These are phyloP conservation scores for Thymus quinquecostatus DNA, from an alignment of 257 asterid species.

Conservation along the genomic window DNA sequence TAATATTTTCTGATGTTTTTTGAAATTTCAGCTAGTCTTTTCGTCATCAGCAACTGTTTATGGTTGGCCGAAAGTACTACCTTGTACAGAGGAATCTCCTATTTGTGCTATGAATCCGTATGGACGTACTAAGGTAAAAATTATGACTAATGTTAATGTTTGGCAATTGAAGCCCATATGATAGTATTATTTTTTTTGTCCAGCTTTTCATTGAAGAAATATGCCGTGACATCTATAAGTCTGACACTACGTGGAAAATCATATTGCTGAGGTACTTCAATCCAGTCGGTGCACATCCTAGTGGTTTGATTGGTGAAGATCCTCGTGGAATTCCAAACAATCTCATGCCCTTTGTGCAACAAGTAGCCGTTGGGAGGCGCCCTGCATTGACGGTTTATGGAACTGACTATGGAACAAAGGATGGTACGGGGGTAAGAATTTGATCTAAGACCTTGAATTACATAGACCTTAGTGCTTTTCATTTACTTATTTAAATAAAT, in stretches of 20 bases:
- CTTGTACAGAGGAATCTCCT: constrained; percentile 88
- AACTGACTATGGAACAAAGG: constrained; percentile 75
- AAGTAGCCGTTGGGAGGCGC: constrained; percentile 95
- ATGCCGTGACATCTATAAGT: constrained; percentile 68
- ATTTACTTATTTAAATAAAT: background rate
- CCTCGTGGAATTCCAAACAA: constrained; percentile 92
- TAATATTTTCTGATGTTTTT: constrained; percentile 22
- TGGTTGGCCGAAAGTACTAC: constrained; percentile 92
- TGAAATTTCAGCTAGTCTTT: constrained; percentile 76
- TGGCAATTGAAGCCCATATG: constrained; percentile 7
- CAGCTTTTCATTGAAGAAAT: constrained; percentile 96
- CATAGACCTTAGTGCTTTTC: background rate
- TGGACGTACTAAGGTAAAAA: constrained; percentile 84
- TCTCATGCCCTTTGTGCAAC: constrained; percentile 96
- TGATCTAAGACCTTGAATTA: background rate
- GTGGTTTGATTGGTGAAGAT: constrained; percentile 93
- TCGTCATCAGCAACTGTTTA: constrained; percentile 98
- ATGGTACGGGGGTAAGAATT: constrained; percentile 87
- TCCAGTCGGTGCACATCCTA: constrained; percentile 95
- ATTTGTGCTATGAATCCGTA: constrained; percentile 72
- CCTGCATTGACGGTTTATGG: constrained; percentile 82
- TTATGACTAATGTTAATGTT: constrained; percentile 5
- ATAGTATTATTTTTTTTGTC: background rate
- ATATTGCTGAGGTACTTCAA: constrained; percentile 90
- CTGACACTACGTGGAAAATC: constrained; percentile 88